A percentile compares a stretch with the other conserved stretches of the same genome.
phyloP scores from a whole-genome alignment of 192 early-diverging fungal genomes.

The Martensiomyces pterosporus region DNA sequence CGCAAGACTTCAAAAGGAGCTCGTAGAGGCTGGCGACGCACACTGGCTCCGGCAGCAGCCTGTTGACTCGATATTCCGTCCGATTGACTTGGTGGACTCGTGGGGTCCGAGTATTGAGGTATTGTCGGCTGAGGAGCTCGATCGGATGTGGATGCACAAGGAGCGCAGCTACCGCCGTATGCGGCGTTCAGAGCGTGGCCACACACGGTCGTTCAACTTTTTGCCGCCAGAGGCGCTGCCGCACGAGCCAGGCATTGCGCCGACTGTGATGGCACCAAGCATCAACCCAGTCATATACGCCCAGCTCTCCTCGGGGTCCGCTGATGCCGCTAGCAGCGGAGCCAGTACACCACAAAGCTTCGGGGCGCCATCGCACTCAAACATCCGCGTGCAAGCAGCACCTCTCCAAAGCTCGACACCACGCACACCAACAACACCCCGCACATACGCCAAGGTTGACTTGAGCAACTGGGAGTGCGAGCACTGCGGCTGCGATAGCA shows the following conservation, averaged over 20 bases:
- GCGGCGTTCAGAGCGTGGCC: slow-evolving; percentile 42
- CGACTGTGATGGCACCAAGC: slow-evolving; percentile 17
- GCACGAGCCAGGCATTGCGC: slow-evolving; percentile 11
- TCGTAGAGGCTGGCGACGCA: slow-evolving; percentile 38
- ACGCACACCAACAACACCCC: slow-evolving; percentile 40
- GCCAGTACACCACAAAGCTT: slow-evolving; percentile 37
- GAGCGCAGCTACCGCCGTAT: slow-evolving; percentile 48
- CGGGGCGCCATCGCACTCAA: slow-evolving; percentile 13
- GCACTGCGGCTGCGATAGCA: slow-evolving; percentile 46
- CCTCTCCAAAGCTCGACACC: slow-evolving; percentile 36
- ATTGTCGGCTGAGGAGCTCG: slow-evolving; percentile 46
- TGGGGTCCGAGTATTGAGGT: slow-evolving; percentile 51
- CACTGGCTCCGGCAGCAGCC: slow-evolving; percentile 43
- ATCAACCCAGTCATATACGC: slow-evolving; percentile 44
- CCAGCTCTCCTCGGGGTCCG: slow-evolving; percentile 16
- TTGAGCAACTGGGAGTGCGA: slow-evolving; percentile 44
- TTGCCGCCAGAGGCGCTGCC: slow-evolving; percentile 39
- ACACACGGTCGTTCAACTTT: slow-evolving; percentile 46
- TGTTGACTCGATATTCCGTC: slow-evolving; percentile 39
- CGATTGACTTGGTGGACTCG: slow-evolving; percentile 35
- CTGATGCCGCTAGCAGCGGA: slow-evolving; percentile 31
- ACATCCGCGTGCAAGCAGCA: slow-evolving; percentile 18
- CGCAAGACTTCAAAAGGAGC: slow-evolving; percentile 39
- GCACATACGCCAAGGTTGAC: slow-evolving; percentile 37
- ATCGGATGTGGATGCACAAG: slow-evolving; percentile 48